Base-by-base conservation (phyloP, 2,329 filamentous ascomycete species). In the Aspergillus sp. region DNA sequence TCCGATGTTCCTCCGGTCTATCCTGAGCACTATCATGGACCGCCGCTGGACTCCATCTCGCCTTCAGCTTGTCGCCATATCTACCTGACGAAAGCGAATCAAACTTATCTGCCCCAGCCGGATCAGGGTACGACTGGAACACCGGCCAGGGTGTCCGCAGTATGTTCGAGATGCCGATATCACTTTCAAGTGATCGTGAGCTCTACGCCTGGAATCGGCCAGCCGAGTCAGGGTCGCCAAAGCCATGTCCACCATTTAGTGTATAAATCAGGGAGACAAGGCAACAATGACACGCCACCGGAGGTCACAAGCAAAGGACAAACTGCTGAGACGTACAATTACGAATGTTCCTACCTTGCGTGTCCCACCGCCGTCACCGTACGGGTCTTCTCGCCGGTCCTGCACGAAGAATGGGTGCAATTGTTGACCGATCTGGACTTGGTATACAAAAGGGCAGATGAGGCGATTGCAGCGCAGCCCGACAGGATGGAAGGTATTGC, bases 241-340 rank as follows among this genome's bases (percentile, higher is more conserved):
- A 78, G 76, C 56, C 82, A 83, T 25, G 67, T 88, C 4, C 87
- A 89, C 66, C 86, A 89, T 65, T 78, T 88, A 53, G 69, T 76
- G 32, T 80, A 73, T 36, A 70, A 65, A 32, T 66, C 71, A 50
- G 62, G 67, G 19, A 67, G 67, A 47, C 62, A 71, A 31, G 59
- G 59, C 53, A 61, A 59, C n/a, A 64, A 61, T 7, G 25, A 53
- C 23, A 44, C 55, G 14, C 47, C 52, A 2, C 60, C 61, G 34
- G 63, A 66, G 31, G 46, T 61, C 36, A 68, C 63, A 13, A 36
- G 56, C 20, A 69, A 66, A 34, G 69, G 68, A 14, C 72, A 73
- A 58, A 65, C 53, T 19, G 56, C 62, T 3, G 79, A 82, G 62
- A 69, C 69, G 16, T 77, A 79, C 52, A 63, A 68, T 38, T 89